Conservation (phyloP, 2,329 filamentous ascomycete species). For the Fusarium setosum region DNA sequence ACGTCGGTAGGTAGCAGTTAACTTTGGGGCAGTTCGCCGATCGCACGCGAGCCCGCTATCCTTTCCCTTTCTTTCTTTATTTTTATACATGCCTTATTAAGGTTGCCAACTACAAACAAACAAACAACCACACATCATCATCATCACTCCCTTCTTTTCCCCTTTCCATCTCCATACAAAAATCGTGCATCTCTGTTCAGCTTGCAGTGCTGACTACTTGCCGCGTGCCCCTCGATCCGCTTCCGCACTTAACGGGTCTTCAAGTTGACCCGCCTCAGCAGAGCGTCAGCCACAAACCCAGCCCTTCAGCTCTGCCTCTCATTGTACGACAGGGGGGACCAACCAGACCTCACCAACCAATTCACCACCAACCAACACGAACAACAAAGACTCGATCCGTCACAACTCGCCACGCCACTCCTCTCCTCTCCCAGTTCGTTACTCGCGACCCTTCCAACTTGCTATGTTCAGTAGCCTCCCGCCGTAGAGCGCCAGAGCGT, state of each 20-base stretch:
- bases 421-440: neutral
- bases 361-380: neutral
- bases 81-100: neutral
- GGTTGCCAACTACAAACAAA: neutral
- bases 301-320: constrained; percentile 5
- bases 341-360: constrained; percentile 19
- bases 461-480: constrained; percentile 38
- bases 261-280: constrained; percentile 18
- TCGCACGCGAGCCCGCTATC: neutral
- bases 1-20: neutral
- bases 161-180: neutral
- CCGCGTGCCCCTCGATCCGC: neutral
- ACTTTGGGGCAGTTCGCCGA: constrained; percentile 5
- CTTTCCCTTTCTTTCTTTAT: neutral
- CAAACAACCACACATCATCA: neutral
- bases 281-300: constrained; percentile 30
- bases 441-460: constrained; percentile 14
- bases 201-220: neutral
- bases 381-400: constrained; percentile 1
- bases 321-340: neutral
- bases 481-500: constrained; percentile 41
- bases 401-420: constrained; percentile 5
- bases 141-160: neutral
- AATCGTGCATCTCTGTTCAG: constrained; percentile 9
- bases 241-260: neutral